These are phyloP conservation scores for Samsoniella hepiali DNA, from an alignment of 2,329 filamentous ascomycete species.

Conservation along the genomic window DNA sequence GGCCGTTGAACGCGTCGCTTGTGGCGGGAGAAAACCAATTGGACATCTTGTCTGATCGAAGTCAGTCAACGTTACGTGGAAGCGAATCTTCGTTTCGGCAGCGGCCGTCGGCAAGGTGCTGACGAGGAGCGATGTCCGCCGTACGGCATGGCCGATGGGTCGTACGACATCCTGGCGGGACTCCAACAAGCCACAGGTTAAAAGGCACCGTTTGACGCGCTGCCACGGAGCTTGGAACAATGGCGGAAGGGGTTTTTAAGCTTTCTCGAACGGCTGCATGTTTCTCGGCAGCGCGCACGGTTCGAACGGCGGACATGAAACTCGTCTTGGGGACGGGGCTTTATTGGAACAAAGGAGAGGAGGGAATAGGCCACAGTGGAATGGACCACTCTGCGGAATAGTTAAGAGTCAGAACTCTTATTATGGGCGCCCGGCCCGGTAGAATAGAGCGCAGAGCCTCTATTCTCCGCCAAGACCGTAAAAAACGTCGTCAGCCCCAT, in stretches of 20 bases:
- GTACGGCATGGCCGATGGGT: conserved; percentile 12
- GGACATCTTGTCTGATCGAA: neutral
- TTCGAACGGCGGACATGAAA: neutral
- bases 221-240: neutral
- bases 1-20: no score
- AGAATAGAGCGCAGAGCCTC: neutral
- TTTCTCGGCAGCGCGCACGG: neutral
- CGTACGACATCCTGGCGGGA: conserved; percentile 3
- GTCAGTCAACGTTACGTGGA: neutral
- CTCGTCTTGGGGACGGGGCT: neutral
- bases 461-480: neutral
- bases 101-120: neutral
- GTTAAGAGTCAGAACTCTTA: neutral
- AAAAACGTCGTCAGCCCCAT: neutral
- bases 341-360: neutral
- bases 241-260: neutral
- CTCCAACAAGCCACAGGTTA: neutral
- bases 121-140: neutral
- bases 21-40: neutral
- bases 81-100: neutral
- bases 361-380: neutral
- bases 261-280: neutral
- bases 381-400: neutral
- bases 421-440: neutral
- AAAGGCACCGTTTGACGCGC: neutral